Percentiles rank a stretch among this genome's conserved stretches.
Evolutionary conservation across 192 early-diverging fungal genomes (phyloP).

Genomic region (Paraglomus occultum): DNA sequence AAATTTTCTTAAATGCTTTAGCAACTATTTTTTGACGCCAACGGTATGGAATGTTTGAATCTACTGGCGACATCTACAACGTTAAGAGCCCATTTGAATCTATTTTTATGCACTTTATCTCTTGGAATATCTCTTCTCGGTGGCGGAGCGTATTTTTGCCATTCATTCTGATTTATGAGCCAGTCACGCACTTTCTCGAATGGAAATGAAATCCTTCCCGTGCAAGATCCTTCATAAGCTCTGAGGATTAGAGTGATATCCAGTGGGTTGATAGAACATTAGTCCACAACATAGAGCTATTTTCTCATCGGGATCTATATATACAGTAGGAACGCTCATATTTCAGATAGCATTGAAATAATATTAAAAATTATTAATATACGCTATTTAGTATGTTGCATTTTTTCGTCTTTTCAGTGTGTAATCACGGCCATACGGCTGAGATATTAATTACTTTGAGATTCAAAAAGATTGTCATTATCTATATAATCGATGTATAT

Average conservation of each 20-base stretch:
- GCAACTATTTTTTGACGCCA: not conserved
- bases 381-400: too few relatives aligned
- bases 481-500: too few relatives aligned
- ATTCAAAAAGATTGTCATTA: too few relatives aligned
- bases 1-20: constrained; percentile 3
- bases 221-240: not conserved
- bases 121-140: constrained; percentile 1
- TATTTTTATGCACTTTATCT: not conserved
- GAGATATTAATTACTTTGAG: too few relatives aligned
- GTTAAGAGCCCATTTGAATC: not conserved
- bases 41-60: not conserved
- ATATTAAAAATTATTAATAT: too few relatives aligned
- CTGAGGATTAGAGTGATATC: not conserved
- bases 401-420: too few relatives aligned
- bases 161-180: not conserved
- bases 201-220: not conserved
- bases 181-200: constrained; percentile 1
- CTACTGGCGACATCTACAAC: not conserved
- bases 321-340: too few relatives aligned
- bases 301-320: too few relatives aligned
- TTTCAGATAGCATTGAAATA: too few relatives aligned
- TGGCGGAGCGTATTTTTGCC: not conserved
- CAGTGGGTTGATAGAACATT: too few relatives aligned
- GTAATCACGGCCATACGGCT: too few relatives aligned
- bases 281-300: too few relatives aligned